Conservation (phyloP, 2,329 filamentous ascomycete genomes). For the Cordyceps cicadae region DNA sequence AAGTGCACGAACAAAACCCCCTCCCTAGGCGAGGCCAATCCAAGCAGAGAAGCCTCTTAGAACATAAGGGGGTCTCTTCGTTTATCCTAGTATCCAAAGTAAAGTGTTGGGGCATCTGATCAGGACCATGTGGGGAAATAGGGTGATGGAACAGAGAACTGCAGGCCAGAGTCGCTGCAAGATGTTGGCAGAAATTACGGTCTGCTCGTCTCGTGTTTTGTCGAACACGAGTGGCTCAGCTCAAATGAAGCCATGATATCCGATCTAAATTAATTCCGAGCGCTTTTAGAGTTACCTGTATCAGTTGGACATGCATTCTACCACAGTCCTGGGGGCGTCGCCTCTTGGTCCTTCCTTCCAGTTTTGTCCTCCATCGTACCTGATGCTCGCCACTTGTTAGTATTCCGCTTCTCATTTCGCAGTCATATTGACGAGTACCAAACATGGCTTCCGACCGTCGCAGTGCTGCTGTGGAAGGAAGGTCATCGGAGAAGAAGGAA, state of each 20-base stretch:
- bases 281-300: not conserved
- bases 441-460: not conserved
- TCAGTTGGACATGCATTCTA: not conserved
- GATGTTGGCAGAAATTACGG: not conserved
- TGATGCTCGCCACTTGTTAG: not conserved
- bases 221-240: not conserved
- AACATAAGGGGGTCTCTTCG: conserved; percentile 1
- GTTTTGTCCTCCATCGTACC: not conserved
- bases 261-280: not conserved
- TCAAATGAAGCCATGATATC: not conserved
- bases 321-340: too few relatives aligned
- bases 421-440: not conserved
- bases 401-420: not conserved
- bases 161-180: not conserved
- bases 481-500: not conserved
- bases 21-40: not conserved
- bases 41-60: conserved; percentile 3
- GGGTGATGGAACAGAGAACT: not conserved
- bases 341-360: not conserved
- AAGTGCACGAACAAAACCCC: not conserved
- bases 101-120: not conserved
- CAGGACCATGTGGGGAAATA: not conserved
- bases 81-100: not conserved
- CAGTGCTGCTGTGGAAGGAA: too few relatives aligned
- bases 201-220: not conserved